Base-by-base conservation (phyloP, 169 alveolate species). In the Eimeria tenella region DNA sequence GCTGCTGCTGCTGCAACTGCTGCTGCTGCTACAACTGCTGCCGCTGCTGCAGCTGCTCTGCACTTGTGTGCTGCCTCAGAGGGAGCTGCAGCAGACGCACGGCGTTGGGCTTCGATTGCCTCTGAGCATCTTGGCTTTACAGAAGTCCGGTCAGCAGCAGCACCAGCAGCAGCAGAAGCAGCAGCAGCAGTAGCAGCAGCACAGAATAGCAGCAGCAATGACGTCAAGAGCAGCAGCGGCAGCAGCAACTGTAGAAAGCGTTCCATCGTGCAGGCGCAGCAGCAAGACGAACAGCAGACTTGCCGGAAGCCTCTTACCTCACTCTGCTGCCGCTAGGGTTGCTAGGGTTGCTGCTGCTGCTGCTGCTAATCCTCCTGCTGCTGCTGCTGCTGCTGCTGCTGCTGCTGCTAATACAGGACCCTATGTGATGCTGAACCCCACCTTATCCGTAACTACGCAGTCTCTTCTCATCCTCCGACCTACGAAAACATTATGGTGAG, bases 91-190 rank as follows among this genome's bases (percentile, higher is more conserved):
- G 77, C 77, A 68, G 50, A 68, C 1, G 42, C 50, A n/a, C 9
- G 77, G 77, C 77, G 50, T 3, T 68, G 21, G 77, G 42, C 77
- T 15, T 7, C 77, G 21, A 21, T 68, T 19, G 77, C 77, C 68
- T 58, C 68, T 58, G 68, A 58, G 68, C 17, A 10, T 10, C 17
- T 58, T 10, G 68, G 68, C 11, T 58, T 58, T 3, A 58, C 68
- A 58, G 68, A 58, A 58, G 68, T 58, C 68, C 68, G 68, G 68
- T 58, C 21, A 58, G 68, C 68, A 58, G 68, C 68, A 10, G 68
- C 68, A 58, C 4, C 68, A 58, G 68, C 68, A 58, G 68, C 11
- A 15, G 17, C 17, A 31, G 42, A 31, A 31, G 42, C 42, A 31
- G 2, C 42, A 31, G 42, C 42, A 31, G 42, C 42, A 31, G 42